Evolutionary conservation across 1,284 basidiomycete species (phyloP).

Genomic region (Ceratorhiza oryzae-sativae): DNA sequence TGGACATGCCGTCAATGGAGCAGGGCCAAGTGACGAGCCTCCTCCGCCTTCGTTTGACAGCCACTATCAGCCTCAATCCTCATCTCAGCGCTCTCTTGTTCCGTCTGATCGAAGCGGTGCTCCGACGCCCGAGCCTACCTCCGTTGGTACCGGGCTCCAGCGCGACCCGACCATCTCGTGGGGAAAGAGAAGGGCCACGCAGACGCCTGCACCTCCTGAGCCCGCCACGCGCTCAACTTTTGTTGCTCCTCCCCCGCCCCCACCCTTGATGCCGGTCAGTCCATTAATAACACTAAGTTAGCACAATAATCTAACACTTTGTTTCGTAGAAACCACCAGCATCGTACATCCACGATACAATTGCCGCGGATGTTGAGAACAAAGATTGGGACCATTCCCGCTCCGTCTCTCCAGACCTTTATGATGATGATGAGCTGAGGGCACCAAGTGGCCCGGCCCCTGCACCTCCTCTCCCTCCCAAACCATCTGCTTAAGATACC

Average conservation of each 20-base stretch:
- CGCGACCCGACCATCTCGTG: conserved; percentile 45
- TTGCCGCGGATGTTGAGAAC: conserved; percentile 62
- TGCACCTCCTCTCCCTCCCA: conserved; percentile 28
- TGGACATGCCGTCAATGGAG: conserved; percentile 16
- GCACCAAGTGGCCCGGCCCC: background rate
- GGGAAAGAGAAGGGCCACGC: conserved; percentile 43
- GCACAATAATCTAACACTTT: background rate
- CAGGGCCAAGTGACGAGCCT: conserved; percentile 25
- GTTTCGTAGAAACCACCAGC: conserved; percentile 61
- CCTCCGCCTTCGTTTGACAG: conserved; percentile 36
- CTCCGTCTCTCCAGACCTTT: conserved; percentile 4
- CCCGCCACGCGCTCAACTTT: conserved; percentile 17
- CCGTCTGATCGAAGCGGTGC: conserved; percentile 42
- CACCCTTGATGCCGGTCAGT: conserved; percentile 66
- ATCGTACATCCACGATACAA: conserved; percentile 79
- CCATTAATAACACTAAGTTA: background rate
- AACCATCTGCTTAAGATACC: conserved; percentile 20
- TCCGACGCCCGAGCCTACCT: background rate
- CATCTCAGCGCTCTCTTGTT: conserved; percentile 44
- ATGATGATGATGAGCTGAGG: conserved; percentile 16
- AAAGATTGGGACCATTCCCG: conserved; percentile 30
- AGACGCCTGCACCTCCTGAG: conserved; percentile 31
- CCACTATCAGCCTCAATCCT: conserved; percentile 19
- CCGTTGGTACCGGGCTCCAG: conserved; percentile 33
- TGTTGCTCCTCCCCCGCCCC: conserved; percentile 54